Evolutionary conservation across 345 rosid genomes (phyloP).

Genomic region (rapeseed (Brassica napus)): Da-Ae NC_063439.1:7377001-7377500

Average conservation of each 20-base stretch:
- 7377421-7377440: slow-evolving; percentile 78
- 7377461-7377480: slow-evolving; percentile 3
- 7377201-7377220: slow-evolving; percentile 1
- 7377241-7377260: slow-evolving; percentile 83
- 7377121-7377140: neutral
- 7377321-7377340: no score
- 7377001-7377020: slow-evolving; percentile 83
- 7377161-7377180: neutral
- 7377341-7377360: slow-evolving; percentile 17
- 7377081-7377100: slow-evolving; percentile 6
- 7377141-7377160: slow-evolving; percentile 8
- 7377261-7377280: slow-evolving; percentile 73
- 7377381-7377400: slow-evolving; percentile 71
- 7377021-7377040: slow-evolving; percentile 89
- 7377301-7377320: neutral
- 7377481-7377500: neutral
- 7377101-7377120: slow-evolving; percentile 5
- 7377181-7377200: neutral
- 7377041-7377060: slow-evolving; percentile 82
- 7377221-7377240: slow-evolving; percentile 29
- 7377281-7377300: slow-evolving; percentile 74
- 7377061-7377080: slow-evolving; percentile 63
- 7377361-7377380: slow-evolving; percentile 49
- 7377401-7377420: slow-evolving; percentile 64
- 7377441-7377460: slow-evolving; percentile 19